Conservation (phyloP, 2,329 filamentous ascomycete species). For the Talaromyces albobiverticillius region DNA sequence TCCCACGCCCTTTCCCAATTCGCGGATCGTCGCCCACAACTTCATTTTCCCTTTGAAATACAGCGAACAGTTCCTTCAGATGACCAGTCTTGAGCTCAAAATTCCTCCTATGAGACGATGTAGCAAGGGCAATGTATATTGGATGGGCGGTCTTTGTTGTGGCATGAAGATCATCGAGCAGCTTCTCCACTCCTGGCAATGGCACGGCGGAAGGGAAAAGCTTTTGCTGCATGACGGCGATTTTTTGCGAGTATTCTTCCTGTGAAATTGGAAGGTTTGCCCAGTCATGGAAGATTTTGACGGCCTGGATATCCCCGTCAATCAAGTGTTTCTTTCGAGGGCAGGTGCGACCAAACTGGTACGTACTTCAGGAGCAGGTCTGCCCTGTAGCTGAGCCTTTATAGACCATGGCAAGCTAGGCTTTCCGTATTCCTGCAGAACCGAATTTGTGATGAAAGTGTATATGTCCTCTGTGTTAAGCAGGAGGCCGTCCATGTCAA, state of each 20-base stretch:
- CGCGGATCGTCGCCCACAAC: constrained; percentile 83
- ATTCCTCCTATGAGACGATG: constrained; percentile 69
- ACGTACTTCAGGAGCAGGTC: constrained; percentile 55
- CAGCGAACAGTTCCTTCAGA: constrained; percentile 49
- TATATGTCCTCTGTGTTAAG: constrained; percentile 93
- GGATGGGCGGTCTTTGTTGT: constrained; percentile 37
- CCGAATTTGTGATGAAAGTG: constrained; percentile 75
- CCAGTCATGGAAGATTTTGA: constrained; percentile 71
- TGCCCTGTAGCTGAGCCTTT: constrained; percentile 81
- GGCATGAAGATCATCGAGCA: constrained; percentile 53
- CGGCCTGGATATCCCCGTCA: constrained; percentile 40
- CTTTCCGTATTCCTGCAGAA: constrained; percentile 72
- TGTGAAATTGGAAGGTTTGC: constrained; percentile 74
- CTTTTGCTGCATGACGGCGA: constrained; percentile 62
- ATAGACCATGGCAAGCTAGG: constrained; percentile 84
- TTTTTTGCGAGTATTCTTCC: constrained; percentile 63
- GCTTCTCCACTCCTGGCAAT: constrained; percentile 70
- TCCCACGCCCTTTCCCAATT: constrained; percentile 76
- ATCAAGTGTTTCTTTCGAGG: neutral
- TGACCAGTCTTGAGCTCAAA: constrained; percentile 72
- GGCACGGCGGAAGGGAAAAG: constrained; percentile 73
- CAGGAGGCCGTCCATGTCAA: constrained; percentile 97
- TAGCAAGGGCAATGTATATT: constrained; percentile 82
- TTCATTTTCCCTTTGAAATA: constrained; percentile 66
- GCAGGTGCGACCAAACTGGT: neutral